Base-by-base conservation (phyloP, 176 grass and related monocot species). In the Canna indica region DNA sequence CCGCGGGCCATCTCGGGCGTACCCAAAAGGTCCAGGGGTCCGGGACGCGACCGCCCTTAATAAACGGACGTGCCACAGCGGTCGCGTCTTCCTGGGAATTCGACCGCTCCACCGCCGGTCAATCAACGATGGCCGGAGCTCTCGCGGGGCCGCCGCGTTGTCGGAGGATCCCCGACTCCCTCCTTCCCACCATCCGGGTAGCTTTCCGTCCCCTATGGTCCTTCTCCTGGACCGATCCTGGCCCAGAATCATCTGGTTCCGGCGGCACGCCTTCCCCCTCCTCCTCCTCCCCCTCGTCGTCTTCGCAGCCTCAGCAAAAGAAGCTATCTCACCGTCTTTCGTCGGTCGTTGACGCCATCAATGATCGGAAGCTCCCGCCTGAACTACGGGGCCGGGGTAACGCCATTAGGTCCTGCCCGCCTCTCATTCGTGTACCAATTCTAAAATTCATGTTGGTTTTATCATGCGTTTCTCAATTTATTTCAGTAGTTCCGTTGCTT, bases 301-400 rank as follows among this genome's bases (percentile, higher is more conserved):
- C 85, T 47, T 30, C 45, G 4, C 8, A 6, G 16, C 59, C 73
- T 27, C 60, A 73, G 39, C 84, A 75, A 69, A 88, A 86, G 72
- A 74, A 82, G 20, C 57, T 75, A 5, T 39, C 47, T 4, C 78
- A 96, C 65, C 83, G 85, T 83, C 73, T 91, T 1, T 76, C 85
- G 25, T 36, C 85, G 13, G 91, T 86, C n/a, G 75, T 80, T 31
- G 88, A 96, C 32, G 88, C 83, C 78, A 76, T 91, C 72, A 86
- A 88, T 73, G 85, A 96, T 20, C 85, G 85, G 45, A 91, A 86
- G 81, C 85, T 96, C 12, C 85, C 88, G 32, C 78, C 88, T 12
- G 81, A 96, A 68, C 85, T 96, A 28, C 88, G 83, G 3, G 83
- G 78, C 3, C 58, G 82, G 50, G 58, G 77, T 17, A 96, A 91